Evolutionary conservation across 2,329 filamentous ascomycete species (phyloP), one percentile per base, ranked within the genome.

Genomic region (Alternaria alternata): DNA sequence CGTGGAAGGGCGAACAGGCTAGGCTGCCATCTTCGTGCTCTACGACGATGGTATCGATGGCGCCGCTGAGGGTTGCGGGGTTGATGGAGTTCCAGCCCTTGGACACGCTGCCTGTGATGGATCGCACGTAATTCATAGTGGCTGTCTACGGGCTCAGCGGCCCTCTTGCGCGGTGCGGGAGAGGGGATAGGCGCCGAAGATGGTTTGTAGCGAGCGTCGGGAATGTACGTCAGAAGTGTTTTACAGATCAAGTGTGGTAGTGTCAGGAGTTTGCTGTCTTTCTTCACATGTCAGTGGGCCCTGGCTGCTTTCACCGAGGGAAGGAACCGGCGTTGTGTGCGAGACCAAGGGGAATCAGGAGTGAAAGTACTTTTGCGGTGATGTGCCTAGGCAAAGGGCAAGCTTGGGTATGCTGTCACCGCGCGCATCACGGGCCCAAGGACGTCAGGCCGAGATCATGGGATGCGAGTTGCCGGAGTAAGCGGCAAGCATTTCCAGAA

Each of bases 21-120:
- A 98, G 86, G 41, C 86, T 86, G 62, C 87, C 95, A 85, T 99
- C 95, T 76, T 94, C 92, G 70, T 96, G 93, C 80, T 99, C 93
- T 60, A 99, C 93, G 56, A 99, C 94, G 69, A 99, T 97, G 70
- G 98, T 94, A 85, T 99, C 95, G 82, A 99, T 98, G 75, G 95
- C 95, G 75, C 95, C 95, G 82, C 93, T 97, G 58, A 99, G 87
- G 12, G 95, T 99, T 44, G 95, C 93, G 51, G 95, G 95, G 80
- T 99, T 99, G 85, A 99, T 96, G 26, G 94, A 97, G 81, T 99
- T 99, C 95, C 95, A 99, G 79, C 95, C 94, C 82, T 95, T 97
- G 71, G 94, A 96, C 73, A 99, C 94, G 53, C 93, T 96, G 78
- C 94, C 94, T 80, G 93, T 95, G 72, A 98, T 88, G 75, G 94